These are phyloP conservation scores for Hygrophila difformis DNA, from an alignment of 257 asterid genomes.

Conservation along the genomic window DNA sequence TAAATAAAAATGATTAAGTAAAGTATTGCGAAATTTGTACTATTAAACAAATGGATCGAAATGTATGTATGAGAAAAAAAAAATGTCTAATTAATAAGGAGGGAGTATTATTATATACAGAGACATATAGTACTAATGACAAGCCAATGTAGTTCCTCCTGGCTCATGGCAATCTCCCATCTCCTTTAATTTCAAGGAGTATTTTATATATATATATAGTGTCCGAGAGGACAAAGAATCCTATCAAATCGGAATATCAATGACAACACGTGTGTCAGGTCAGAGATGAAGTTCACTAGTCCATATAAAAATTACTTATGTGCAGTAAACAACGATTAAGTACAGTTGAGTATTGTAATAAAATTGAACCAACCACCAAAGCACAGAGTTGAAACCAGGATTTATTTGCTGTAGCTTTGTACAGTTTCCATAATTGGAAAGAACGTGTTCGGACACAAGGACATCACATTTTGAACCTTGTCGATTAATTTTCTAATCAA, in stretches of 20 bases:
- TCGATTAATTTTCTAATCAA: constrained; percentile 12
- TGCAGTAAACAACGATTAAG: constrained; percentile 17
- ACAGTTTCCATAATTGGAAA: constrained; percentile 33
- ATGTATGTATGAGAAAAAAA: no score
- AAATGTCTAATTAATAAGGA: no score
- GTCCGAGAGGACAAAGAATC: neutral
- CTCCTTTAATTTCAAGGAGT: no score
- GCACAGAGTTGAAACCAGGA: constrained; percentile 27
- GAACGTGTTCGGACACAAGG: constrained; percentile 23
- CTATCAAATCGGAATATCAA: neutral
- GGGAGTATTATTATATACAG: no score
- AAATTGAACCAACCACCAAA: constrained; percentile 24
- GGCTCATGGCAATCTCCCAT: no score
- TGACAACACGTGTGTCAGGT: constrained; percentile 23
- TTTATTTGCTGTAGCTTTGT: constrained; percentile 24
- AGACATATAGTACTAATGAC: no score
- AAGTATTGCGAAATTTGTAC: no score
- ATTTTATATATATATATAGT: no score
- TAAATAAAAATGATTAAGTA: no score
- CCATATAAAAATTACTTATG: neutral
- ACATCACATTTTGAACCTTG: constrained; percentile 19
- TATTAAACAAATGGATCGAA: no score
- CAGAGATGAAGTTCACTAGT: neutral
- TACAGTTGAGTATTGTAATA: constrained; percentile 25
- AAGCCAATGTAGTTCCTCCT: no score